A percentile compares a stretch with the other conserved stretches of the same genome.
Conservation (phyloP, 73 alveolate species). For the Paraurostyla sp. region DNA sequence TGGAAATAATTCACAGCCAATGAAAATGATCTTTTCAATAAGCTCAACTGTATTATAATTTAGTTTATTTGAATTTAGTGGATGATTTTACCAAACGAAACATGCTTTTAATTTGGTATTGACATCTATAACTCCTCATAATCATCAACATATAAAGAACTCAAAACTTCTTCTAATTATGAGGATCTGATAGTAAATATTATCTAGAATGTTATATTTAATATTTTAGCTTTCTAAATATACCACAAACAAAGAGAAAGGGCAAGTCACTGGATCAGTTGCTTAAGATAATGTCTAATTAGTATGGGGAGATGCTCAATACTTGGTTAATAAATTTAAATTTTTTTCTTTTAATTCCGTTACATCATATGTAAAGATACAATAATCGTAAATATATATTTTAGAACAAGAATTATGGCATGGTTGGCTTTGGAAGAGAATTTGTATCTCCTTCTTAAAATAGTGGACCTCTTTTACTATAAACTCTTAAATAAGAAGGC, state of each 20-base stretch:
- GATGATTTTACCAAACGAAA: slow-evolving; percentile 42
- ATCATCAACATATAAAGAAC: neutral
- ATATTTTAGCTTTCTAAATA: slow-evolving; percentile 10
- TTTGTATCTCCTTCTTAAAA: slow-evolving; percentile 22
- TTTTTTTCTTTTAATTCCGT: neutral
- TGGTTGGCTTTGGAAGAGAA: slow-evolving; percentile 29
- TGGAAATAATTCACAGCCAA: slow-evolving; percentile 7
- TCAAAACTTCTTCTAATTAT: neutral
- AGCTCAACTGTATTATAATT: slow-evolving; percentile 27
- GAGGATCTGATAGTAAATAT: neutral
- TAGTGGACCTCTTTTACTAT: slow-evolving; percentile 23
- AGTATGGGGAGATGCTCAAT: neutral
- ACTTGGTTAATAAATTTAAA: neutral
- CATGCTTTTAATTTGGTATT: neutral
- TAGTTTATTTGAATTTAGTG: neutral
- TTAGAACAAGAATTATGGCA: slow-evolving; percentile 21
- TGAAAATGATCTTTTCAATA: neutral
- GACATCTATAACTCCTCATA: neutral
- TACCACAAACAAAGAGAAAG: slow-evolving; percentile 20
- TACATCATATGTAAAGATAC: neutral
- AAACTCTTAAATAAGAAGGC: neutral
- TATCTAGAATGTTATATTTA: neutral
- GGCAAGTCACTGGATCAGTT: slow-evolving; percentile 6
- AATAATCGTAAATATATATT: neutral
- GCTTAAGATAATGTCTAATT: slow-evolving; percentile 28